phyloP scores from a whole-genome alignment of 257 asterid species.

The Solanum pinnatisectum region DNA sequence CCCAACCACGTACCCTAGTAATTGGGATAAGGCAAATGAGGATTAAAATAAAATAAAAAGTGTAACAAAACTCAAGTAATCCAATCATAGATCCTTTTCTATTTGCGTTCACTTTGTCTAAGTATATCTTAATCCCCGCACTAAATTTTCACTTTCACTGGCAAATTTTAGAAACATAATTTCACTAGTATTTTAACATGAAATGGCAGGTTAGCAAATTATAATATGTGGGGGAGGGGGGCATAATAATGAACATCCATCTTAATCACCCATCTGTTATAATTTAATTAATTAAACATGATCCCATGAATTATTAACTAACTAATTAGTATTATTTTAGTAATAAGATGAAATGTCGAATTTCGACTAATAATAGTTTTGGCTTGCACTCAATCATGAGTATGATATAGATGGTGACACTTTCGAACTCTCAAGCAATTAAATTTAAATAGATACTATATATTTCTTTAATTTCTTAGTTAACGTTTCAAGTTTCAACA shows the following conservation, averaged over 20 bases:
- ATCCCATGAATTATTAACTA: not conserved
- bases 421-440: not conserved
- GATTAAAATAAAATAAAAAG: not conserved
- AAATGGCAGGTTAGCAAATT: not conserved
- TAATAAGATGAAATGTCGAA: not conserved
- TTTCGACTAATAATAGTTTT: not conserved
- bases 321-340: not conserved
- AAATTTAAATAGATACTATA: not conserved
- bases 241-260: not conserved
- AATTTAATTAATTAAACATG: not conserved
- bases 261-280: not conserved
- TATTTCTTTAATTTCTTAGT: not conserved
- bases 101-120: not conserved
- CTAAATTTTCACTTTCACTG: not conserved
- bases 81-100: not conserved
- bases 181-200: not conserved
- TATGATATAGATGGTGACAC: not conserved
- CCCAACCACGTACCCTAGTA: not conserved
- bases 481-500: not conserved
- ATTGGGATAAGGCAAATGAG: not conserved
- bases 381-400: not conserved
- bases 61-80: not conserved
- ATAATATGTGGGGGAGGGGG: not conserved
- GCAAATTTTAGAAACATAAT: not conserved
- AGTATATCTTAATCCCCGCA: not conserved